phyloP scores from a whole-genome alignment of 768 basidiomycete species.

The Leucogyrophana mollusca region DNA sequence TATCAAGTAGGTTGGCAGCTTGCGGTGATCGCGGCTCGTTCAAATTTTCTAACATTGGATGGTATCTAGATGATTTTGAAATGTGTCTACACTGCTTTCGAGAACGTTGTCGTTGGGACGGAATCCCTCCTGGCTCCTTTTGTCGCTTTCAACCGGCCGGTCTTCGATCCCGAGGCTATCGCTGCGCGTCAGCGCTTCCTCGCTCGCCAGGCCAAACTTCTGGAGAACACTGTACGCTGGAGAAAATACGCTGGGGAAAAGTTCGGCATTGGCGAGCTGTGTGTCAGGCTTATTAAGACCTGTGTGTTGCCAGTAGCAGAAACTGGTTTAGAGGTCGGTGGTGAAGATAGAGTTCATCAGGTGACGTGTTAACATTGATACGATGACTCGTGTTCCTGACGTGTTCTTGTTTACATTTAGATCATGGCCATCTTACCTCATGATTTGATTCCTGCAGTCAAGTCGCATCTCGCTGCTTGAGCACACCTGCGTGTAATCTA shows the following conservation, averaged over 20 bases:
- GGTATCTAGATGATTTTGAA: slow-evolving; percentile 53
- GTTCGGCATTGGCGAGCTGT: slow-evolving; percentile 54
- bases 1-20: slow-evolving; percentile 49
- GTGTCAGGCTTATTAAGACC: slow-evolving; percentile 53
- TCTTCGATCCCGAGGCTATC: slow-evolving; percentile 77
- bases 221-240: slow-evolving; percentile 75
- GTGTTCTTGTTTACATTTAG: slow-evolving; percentile 16
- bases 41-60: slow-evolving; percentile 9
- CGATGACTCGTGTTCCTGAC: not conserved
- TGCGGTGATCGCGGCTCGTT: not conserved
- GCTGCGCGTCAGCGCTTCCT: slow-evolving; percentile 72
- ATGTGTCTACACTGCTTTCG: slow-evolving; percentile 50
- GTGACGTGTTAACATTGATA: slow-evolving; percentile 37
- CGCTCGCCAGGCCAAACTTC: slow-evolving; percentile 63
- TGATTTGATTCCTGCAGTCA: slow-evolving; percentile 23
- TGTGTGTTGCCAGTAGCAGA: slow-evolving; percentile 66
- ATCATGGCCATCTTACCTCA: slow-evolving; percentile 18
- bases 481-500: slow-evolving; percentile 10
- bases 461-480: slow-evolving; percentile 12
- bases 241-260: slow-evolving; percentile 66
- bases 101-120: slow-evolving; percentile 51
- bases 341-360: slow-evolving; percentile 60
- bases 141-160: slow-evolving; percentile 36
- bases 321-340: slow-evolving; percentile 87
- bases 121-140: slow-evolving; percentile 52